phyloP scores from a whole-genome alignment of 176 grass and related monocot species.

The Triticum timopheevii region DNA sequence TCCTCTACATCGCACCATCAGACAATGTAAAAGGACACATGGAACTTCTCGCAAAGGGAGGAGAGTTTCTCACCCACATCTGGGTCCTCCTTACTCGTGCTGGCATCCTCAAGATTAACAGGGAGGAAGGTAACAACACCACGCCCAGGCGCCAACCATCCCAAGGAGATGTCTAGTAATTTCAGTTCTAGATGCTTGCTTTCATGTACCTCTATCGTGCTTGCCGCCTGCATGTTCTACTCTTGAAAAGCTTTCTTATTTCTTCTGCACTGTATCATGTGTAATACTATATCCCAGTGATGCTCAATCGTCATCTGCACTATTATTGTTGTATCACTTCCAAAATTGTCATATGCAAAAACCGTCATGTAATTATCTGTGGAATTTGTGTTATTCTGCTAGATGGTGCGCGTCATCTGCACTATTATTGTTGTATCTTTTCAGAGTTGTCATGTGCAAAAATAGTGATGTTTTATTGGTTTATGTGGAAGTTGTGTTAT shows the following conservation, averaged over 20 bases:
- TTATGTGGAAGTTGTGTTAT: too few species aligned
- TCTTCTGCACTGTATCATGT: neutral
- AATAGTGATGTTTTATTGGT: neutral
- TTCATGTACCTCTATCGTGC: neutral
- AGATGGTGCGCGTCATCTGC: neutral
- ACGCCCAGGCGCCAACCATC: neutral
- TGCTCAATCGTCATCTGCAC: neutral
- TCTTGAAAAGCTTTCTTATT: neutral
- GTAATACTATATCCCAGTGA: neutral
- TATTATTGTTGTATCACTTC: neutral
- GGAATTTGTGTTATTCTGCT: too few species aligned
- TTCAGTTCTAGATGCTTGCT: neutral
- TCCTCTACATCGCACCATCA: neutral
- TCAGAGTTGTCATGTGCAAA: neutral
- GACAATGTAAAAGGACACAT: neutral
- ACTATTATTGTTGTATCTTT: neutral
- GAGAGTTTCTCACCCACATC: conserved; percentile 4
- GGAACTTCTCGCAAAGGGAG: neutral
- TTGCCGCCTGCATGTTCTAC: neutral
- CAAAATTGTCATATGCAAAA: neutral
- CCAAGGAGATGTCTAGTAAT: neutral
- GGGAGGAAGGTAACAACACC: neutral
- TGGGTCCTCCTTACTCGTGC: conserved; percentile 14
- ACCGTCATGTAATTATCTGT: too few species aligned
- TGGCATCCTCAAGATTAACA: conserved; percentile 9